phyloP scores from a whole-genome alignment of 106 monocot species.

The Acorus calamus region DNA sequence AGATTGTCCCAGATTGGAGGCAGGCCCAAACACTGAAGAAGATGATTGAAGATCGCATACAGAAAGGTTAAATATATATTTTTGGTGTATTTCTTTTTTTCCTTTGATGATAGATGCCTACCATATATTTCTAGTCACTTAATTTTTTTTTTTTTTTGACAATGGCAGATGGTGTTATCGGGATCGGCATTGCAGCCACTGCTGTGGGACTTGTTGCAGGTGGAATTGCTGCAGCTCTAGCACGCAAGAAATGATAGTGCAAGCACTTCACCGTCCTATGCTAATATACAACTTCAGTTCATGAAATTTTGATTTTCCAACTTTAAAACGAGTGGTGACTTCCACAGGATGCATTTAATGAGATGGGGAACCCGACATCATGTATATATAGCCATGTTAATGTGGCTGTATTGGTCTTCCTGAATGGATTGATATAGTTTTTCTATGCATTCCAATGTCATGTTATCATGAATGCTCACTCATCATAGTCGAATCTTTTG shows the following conservation, averaged over 20 bases:
- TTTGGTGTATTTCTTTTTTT: neutral
- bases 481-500: too few relatives aligned
- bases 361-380: too few relatives aligned
- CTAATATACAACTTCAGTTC: too few relatives aligned
- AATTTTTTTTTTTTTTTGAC: neutral
- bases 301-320: too few relatives aligned
- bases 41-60: slow-evolving; percentile 58
- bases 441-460: too few relatives aligned
- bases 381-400: too few relatives aligned
- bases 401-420: too few relatives aligned
- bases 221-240: slow-evolving; percentile 54
- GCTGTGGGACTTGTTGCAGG: slow-evolving; percentile 56
- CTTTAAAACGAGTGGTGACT: too few relatives aligned
- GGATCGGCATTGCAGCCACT: slow-evolving; percentile 68
- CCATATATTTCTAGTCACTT: neutral
- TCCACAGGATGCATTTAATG: too few relatives aligned
- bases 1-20: slow-evolving; percentile 83
- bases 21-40: slow-evolving; percentile 71
- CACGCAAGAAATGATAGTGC: slow-evolving; percentile 40
- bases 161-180: slow-evolving; percentile 61
- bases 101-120: neutral
- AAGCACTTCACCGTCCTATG: neutral
- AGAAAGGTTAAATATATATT: slow-evolving; percentile 42
- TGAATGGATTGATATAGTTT: too few relatives aligned
- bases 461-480: too few relatives aligned